Base-by-base conservation (phyloP, 257 asterid species). In the Verbena officinalis region DNA sequence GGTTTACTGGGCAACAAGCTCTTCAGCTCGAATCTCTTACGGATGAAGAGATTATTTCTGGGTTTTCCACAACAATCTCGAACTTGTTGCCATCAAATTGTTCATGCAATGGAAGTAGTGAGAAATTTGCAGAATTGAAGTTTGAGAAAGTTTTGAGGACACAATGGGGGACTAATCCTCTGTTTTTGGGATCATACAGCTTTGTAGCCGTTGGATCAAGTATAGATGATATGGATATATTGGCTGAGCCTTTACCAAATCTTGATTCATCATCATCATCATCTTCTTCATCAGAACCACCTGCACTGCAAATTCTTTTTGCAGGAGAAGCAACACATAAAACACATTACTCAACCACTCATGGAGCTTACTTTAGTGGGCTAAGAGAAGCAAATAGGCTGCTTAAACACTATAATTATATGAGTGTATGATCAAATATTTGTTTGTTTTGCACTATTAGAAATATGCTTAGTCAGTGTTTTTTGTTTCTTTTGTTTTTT, bases 251-350 rank as follows among this genome's bases (percentile, higher is more conserved):
- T 36, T 73, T 90, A 72, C 97, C 97, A 27, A 57, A 46, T 12
- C 65, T 54, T 15, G 70, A 27, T 23, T 53, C 77, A 1, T 1
- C 65, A 4, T 8, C 55, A 6, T 5, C 33, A 5, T n/a, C n/a
- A n/a, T n/a, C n/a, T n/a, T 30, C 36, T 30, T 30, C 36, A 2
- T 7, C 36, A 30, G 4, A 3, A 30, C 40, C 40, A 9, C 73
- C 89, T 11, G 78, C 83, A 17, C 78, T 91, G 27, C 98, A 91
- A 65, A 71, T 91, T 6, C 75, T 91, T 24, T 89, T 91, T 59
- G 96, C 96, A 9, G 98, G 98, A 38, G 98, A 91, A 79, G 98
- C 96, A 6, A 89, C 98, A 4, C 94, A 82, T 54, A 81, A 71
- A 75, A 83, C 87, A 48, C 88, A 86, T 61, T 91, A 88, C 73